Percentiles rank a stretch among this genome's conserved stretches.
Evolutionary conservation across 2,329 filamentous ascomycete genomes (phyloP).

Genomic region (Shiraia bambusicola): DNA sequence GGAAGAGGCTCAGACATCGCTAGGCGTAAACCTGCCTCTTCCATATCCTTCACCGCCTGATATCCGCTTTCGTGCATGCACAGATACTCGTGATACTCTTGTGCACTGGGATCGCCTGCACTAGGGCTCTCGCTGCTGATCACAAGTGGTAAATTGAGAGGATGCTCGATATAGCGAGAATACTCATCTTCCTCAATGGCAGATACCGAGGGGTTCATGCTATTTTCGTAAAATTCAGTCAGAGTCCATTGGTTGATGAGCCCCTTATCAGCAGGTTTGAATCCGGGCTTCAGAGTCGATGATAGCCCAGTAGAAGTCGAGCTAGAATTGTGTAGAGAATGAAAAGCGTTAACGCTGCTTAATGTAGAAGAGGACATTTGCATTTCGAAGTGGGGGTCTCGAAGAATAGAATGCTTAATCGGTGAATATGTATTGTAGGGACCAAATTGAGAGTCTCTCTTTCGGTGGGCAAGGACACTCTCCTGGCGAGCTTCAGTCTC

Average conservation of each 20-base stretch:
- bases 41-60: slow-evolving; percentile 18
- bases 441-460: slow-evolving; percentile 24
- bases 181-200: slow-evolving; percentile 81
- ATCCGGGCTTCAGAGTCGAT: slow-evolving; percentile 26
- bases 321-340: slow-evolving; percentile 30
- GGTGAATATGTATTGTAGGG: slow-evolving; percentile 38
- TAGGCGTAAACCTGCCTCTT: slow-evolving; percentile 19
- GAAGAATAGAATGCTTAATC: slow-evolving; percentile 47
- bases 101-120: slow-evolving; percentile 51
- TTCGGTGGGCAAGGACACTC: slow-evolving; percentile 21
- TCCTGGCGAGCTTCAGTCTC: slow-evolving; percentile 33
- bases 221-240: slow-evolving; percentile 80
- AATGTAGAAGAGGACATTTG: slow-evolving; percentile 22
- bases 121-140: slow-evolving; percentile 65
- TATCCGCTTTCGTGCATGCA: slow-evolving; percentile 50
- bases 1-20: slow-evolving; percentile 13
- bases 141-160: slow-evolving; percentile 83
- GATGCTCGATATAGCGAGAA: slow-evolving; percentile 81
- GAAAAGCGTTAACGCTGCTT: slow-evolving; percentile 18
- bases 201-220: slow-evolving; percentile 80
- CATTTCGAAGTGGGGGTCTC: slow-evolving; percentile 43
- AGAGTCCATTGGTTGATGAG: slow-evolving; percentile 87
- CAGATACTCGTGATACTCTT: slow-evolving; percentile 80
- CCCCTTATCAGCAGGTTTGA: slow-evolving; percentile 69
- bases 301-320: slow-evolving; percentile 32